Conservation (phyloP, 164 flowering plant genomes). For the Akebia trifoliata region DNA sequence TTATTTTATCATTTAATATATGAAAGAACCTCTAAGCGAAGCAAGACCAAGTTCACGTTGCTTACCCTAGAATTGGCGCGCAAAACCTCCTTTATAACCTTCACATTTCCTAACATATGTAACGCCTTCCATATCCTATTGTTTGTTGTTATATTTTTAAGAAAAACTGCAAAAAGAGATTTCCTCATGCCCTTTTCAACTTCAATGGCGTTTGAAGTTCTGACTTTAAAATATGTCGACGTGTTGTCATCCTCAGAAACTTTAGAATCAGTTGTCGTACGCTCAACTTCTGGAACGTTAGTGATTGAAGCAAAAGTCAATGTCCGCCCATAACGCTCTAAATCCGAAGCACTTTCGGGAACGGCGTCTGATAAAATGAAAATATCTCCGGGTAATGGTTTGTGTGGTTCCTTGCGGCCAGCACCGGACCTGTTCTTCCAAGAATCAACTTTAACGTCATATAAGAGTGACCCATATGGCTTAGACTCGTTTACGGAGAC, state of each 20-base stretch:
- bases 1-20: no score
- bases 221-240: conserved; percentile 32
- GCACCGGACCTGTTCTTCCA: conserved; percentile 45
- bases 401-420: conserved; percentile 35
- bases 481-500: conserved; percentile 16
- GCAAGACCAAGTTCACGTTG: no score
- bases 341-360: conserved; percentile 41
- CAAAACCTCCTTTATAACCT: conserved; percentile 20
- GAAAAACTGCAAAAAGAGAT: conserved; percentile 36
- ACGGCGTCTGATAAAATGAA: conserved; percentile 37
- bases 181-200: conserved; percentile 14
- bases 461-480: conserved; percentile 17
- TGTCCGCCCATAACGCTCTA: conserved; percentile 26
- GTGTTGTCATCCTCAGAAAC: conserved; percentile 14
- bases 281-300: conserved; percentile 12
- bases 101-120: conserved; percentile 8
- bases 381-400: conserved; percentile 57
- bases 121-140: conserved; percentile 56
- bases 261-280: neutral
- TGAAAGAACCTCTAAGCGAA: no score
- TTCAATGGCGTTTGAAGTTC: conserved; percentile 26
- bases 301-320: conserved; percentile 40
- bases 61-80: conserved; percentile 33
- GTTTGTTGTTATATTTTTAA: conserved; percentile 44
- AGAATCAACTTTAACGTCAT: conserved; percentile 36